Evolutionary conservation across 352 stramenopile genomes (phyloP).

Genomic region (Globisporangium megalacanthum): DNA sequence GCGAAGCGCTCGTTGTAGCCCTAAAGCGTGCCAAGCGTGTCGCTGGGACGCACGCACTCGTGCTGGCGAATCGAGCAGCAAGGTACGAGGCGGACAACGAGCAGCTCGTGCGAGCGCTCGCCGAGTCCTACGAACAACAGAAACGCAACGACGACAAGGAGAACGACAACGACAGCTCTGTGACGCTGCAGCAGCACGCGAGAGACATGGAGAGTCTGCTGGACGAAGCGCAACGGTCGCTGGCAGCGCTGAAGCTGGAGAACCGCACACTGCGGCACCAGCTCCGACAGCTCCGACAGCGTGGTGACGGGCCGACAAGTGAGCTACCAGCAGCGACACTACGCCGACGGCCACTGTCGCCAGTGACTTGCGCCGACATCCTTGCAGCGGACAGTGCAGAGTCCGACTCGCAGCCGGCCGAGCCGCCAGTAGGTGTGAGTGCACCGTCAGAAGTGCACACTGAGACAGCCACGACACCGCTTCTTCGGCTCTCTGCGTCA

Average conservation of each 20-base stretch:
- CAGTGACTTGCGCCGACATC: constrained; percentile 10
- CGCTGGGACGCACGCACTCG: constrained; percentile 5
- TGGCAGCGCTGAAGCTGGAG: constrained; percentile 28
- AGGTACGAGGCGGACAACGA: constrained; percentile 13
- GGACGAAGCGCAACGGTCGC: constrained; percentile 26
- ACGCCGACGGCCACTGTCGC: constrained; percentile 6
- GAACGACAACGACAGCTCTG: background rate
- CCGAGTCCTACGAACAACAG: background rate
- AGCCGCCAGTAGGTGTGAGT: background rate
- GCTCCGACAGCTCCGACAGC: constrained; percentile 2
- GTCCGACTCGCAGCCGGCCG: background rate
- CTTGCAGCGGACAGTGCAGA: constrained; percentile 6
- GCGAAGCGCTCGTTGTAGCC: background rate
- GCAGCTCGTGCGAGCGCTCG: constrained; percentile 1
- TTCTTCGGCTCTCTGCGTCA: constrained; percentile 7
- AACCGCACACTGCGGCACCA: constrained; percentile 27
- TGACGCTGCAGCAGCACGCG: constrained; percentile 11
- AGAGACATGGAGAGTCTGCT: constrained; percentile 20
- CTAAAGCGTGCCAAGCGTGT: constrained; percentile 7
- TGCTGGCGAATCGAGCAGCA: constrained; percentile 13
- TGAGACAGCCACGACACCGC: background rate
- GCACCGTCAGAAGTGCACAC: background rate
- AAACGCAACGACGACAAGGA: constrained; percentile 1
- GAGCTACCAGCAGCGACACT: background rate
- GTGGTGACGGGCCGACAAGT: background rate